These are phyloP conservation scores for Holtermanniella nyarrowii DNA, from an alignment of 768 basidiomycete species.

Conservation along the genomic window DNA sequence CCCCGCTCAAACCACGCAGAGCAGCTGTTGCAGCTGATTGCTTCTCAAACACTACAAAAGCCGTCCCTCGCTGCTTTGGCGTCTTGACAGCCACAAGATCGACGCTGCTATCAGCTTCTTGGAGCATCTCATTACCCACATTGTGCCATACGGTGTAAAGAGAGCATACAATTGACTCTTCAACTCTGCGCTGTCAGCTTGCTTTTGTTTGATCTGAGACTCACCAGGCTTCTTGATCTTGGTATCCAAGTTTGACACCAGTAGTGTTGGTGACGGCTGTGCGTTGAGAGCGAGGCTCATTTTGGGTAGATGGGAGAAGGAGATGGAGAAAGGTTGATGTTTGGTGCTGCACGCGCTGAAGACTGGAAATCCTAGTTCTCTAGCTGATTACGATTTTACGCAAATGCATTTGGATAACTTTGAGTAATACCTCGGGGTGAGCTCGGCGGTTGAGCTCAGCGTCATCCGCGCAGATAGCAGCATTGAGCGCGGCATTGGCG, in stretches of 20 bases:
- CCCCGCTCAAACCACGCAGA: slow-evolving; percentile 83
- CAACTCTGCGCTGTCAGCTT: slow-evolving; percentile 49
- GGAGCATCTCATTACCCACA: slow-evolving; percentile 41
- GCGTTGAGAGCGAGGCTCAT: slow-evolving; percentile 44
- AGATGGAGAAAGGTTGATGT: too few species aligned
- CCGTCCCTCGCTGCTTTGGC: slow-evolving; percentile 80
- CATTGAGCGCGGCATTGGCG: too few species aligned
- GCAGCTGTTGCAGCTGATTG: slow-evolving; percentile 83
- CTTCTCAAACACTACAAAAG: slow-evolving; percentile 91
- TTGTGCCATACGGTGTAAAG: slow-evolving; percentile 84
- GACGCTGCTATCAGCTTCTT: slow-evolving; percentile 43
- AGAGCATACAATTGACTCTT: slow-evolving; percentile 69
- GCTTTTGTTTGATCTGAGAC: background rate
- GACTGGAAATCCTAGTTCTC: too few species aligned
- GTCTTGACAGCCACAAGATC: slow-evolving; percentile 84
- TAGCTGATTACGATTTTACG: too few species aligned
- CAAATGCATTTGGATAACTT: too few species aligned
- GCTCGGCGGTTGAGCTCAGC: too few species aligned
- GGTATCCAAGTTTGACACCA: slow-evolving; percentile 86
- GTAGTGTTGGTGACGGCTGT: slow-evolving; percentile 78
- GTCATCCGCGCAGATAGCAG: too few species aligned
- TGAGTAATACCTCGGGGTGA: too few species aligned
- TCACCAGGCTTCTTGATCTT: slow-evolving; percentile 69
- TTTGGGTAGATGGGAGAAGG: slow-evolving; percentile 2
- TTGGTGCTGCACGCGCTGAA: too few species aligned